Evolutionary conservation across 371 early-diverging fungal genomes (phyloP), one percentile per base, ranked within the genome.

Genomic region (Mucor velutinosus): DNA sequence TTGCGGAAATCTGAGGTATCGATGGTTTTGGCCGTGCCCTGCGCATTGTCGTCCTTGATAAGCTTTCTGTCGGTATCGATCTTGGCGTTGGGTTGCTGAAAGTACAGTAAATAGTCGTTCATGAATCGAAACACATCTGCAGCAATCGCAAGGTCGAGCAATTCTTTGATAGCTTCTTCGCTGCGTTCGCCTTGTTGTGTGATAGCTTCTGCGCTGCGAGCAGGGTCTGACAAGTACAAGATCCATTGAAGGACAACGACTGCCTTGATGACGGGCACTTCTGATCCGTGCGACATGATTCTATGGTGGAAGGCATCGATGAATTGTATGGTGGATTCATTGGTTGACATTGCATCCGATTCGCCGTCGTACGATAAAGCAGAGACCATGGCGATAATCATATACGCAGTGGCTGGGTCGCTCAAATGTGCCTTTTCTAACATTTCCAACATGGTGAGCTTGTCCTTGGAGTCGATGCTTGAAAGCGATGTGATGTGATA

Each of bases 191-290:
- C 85, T 29, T 87, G 69, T 3, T 87, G 69, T 3, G 45, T 47
- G n/a, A 56, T 63, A 6, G 56, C 35, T 19, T n/a, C 12, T 27
- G 79, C 55, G 80, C 78, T 49, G 79, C 76, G 66, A 85, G 63
- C 65, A 87, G 89, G 63, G 89, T 74, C 58, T n/a, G 59, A 55
- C 21, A 73, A 32, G 32, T 73, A 73, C 7, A 73, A 33, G 33
- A 84, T 69, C 90, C 92, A 93, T 73, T 94, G 94, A 45, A 94
- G 72, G 47, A 87, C 74, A 23, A 91, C 73, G 0, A 89, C 73
- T 7, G 89, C 86, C 58, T 88, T 87, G 33, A 93, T 76, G 0
- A 85, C 89, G 6, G 86, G 86, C 17, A 85, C 83, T 27, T 75
- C 74, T 79, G 88, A 88, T 55, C 65, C 66, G 66, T 60, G 63